These are phyloP conservation scores for Colletotrichum eremochloae DNA, from an alignment of 2,329 filamentous ascomycete genomes.

Conservation along the genomic window DNA sequence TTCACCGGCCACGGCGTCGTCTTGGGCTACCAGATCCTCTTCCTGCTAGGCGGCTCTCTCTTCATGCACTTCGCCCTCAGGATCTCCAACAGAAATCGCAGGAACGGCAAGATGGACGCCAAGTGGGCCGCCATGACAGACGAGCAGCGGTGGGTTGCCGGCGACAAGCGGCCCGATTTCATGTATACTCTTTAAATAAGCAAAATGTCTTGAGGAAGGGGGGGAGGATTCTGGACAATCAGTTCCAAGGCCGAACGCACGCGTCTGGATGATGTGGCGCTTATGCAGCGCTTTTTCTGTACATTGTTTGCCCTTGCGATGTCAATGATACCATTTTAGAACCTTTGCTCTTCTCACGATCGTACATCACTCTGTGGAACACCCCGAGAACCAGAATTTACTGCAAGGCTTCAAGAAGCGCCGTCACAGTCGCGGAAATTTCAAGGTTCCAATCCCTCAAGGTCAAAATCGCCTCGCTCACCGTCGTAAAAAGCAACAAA, in stretches of 20 bases:
- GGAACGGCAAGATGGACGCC: slow-evolving; percentile 67
- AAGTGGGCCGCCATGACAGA: slow-evolving; percentile 67
- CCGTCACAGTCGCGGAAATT: not conserved
- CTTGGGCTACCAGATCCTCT: slow-evolving; percentile 73
- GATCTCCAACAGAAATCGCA: slow-evolving; percentile 71
- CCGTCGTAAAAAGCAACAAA: no score
- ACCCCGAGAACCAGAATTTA: no score
- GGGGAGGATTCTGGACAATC: no score
- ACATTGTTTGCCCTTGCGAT: not conserved
- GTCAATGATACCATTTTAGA: slow-evolving; percentile 9
- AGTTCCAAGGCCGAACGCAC: not conserved
- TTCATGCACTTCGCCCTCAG: slow-evolving; percentile 70
- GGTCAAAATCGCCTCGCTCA: no score
- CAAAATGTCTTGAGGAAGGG: not conserved
- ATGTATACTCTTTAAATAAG: slow-evolving; percentile 49
- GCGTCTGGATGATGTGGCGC: not conserved
- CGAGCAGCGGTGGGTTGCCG: slow-evolving; percentile 67
- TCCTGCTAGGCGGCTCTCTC: slow-evolving; percentile 73
- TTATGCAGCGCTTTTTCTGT: not conserved
- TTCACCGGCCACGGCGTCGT: slow-evolving; percentile 71
- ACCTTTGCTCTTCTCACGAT: no score
- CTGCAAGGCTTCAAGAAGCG: not conserved
- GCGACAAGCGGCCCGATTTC: slow-evolving; percentile 63
- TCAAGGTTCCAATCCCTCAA: no score
- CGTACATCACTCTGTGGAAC: no score